Evolutionary conservation across 2,329 filamentous ascomycete species (phyloP).

Genomic region (Fusarium coicis): DNA sequence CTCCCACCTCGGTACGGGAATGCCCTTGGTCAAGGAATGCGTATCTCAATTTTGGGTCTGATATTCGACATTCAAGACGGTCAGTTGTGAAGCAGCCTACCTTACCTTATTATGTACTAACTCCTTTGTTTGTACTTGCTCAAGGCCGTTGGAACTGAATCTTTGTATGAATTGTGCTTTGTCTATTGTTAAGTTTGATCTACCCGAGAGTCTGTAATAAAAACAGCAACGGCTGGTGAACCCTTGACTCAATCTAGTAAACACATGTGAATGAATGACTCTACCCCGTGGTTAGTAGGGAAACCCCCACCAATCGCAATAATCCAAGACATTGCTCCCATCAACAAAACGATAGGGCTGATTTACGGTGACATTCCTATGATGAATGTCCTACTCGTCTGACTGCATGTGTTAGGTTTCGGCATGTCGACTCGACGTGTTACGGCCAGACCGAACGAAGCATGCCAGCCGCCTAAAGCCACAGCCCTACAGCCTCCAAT

Average conservation of each 20-base stretch:
- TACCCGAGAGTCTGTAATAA: not conserved
- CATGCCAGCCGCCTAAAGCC: constrained; percentile 35
- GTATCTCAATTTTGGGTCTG: not conserved
- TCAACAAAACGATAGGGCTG: constrained; percentile 4
- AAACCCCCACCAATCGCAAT: constrained; percentile 2
- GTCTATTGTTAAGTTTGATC: not conserved
- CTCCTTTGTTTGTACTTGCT: not conserved
- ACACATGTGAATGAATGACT: constrained; percentile 2
- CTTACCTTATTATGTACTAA: not conserved
- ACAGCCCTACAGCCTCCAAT: constrained; percentile 22
- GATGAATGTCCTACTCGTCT: constrained; percentile 28
- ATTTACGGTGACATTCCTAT: not conserved
- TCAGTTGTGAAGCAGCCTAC: not conserved
- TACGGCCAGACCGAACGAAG: constrained; percentile 35
- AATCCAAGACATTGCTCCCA: constrained; percentile 2
- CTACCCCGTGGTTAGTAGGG: not conserved
- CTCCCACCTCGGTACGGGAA: not conserved
- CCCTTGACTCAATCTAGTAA: not conserved
- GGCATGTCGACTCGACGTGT: constrained; percentile 1
- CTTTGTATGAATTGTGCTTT: not conserved
- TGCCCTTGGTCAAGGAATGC: not conserved
- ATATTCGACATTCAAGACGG: not conserved
- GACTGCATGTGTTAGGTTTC: constrained; percentile 28
- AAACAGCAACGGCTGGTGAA: not conserved
- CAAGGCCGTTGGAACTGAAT: not conserved